A percentile compares a stretch with the other conserved stretches of the same genome.
These are phyloP conservation scores for Nannochloris sp. DNA, from an alignment of 139 green algal genomes.

Conservation along the genomic window DNA sequence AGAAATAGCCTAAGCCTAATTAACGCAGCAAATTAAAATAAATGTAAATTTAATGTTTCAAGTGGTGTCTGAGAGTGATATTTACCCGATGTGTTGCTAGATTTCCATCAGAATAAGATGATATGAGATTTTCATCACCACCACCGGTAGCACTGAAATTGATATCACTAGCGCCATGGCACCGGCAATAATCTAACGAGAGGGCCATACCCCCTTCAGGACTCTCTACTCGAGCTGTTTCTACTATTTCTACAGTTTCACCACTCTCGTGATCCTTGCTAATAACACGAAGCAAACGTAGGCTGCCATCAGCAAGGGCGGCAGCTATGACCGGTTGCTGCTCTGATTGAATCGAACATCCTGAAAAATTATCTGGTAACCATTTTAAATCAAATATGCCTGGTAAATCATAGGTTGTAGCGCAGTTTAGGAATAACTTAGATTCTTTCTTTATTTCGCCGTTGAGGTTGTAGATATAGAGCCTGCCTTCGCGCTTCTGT, in stretches of 20 bases:
- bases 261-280: background rate
- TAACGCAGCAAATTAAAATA: background rate
- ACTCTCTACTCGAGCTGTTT: background rate
- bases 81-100: background rate
- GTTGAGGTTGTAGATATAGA: slow-evolving; percentile 35
- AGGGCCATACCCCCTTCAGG: slow-evolving; percentile 16
- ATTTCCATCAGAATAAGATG: slow-evolving; percentile 2
- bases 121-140: background rate
- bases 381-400: background rate
- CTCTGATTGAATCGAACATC: too few species aligned
- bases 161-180: background rate
- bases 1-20: too few species aligned
- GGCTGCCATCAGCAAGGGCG: background rate
- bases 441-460: background rate
- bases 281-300: background rate
- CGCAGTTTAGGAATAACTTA: background rate
- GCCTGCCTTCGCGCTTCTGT: slow-evolving; percentile 26
- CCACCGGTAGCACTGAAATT: background rate
- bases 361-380: background rate
- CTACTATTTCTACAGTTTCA: background rate
- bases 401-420: background rate
- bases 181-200: background rate
- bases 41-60: too few species aligned
- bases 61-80: background rate
- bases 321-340: background rate